Evolutionary conservation across 345 rosid genomes (phyloP), one percentile per base, ranked within the genome.

Genomic region (Brassica rapa): DNA sequence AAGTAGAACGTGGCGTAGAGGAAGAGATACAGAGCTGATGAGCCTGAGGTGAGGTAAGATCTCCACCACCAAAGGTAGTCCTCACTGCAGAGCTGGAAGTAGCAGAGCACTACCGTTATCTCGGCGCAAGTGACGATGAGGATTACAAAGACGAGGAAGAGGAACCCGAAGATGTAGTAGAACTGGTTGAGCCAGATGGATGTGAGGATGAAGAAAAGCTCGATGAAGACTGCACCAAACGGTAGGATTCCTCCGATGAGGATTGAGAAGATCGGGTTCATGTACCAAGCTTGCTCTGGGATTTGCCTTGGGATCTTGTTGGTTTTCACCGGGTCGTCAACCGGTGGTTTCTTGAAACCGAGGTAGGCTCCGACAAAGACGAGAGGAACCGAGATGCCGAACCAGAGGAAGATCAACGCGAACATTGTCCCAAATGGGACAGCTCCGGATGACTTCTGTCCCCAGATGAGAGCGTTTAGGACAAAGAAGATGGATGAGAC

Each of bases 61-160:
- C 97, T 91, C 97, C 97, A 91, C 97, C 97, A 91, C 93, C 96
- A 91, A 1, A 86, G 87, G 73, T 91, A 91, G 76, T 91, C 97
- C 76, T 91, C 93, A 29, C 93, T 91, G 90, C 97, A 91, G 60
- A 91, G 74, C 86, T 91, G 93, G 87, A 89, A 91, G 89, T 91
- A 91, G 85, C 93, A 91, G 75, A 89, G 97, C 56, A 91, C 97
- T 5, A 91, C 16, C 27, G 93, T 87, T 35, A 91, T 91, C 80
- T 91, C 97, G 0, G 97, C 93, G 25, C 97, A 91, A 1, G 97
- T 91, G 74, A 91, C 80, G 0, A 91, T 66, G 71, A 91, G 93
- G 79, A 91, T 91, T 6, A 85, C 33, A 75, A 91, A 86, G 14
- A 91, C 97, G 27, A 91, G 78, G 88, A 91, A 89, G 30, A 91